A percentile compares a stretch with the other conserved stretches of the same genome.
Conservation (phyloP, 2,329 filamentous ascomycete genomes). For the Colletotrichum coccodes region DNA sequence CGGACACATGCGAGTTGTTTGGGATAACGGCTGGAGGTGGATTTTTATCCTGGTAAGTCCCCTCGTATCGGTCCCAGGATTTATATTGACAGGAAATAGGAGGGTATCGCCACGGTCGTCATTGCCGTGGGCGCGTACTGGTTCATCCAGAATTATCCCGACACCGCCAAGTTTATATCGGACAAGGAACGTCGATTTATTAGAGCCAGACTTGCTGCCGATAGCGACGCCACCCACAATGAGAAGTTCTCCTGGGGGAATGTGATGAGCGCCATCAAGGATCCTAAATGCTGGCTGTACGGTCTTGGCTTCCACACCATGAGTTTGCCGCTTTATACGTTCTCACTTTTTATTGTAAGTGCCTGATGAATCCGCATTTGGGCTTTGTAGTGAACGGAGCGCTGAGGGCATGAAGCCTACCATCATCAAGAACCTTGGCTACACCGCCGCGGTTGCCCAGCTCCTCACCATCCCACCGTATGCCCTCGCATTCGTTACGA, state of each 20-base stretch:
- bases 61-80: not conserved
- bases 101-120: slow-evolving; percentile 65
- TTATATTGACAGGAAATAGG: slow-evolving; percentile 53
- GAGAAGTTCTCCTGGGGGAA: slow-evolving; percentile 77
- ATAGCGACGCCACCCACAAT: slow-evolving; percentile 75
- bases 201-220: slow-evolving; percentile 69
- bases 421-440: slow-evolving; percentile 65
- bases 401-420: slow-evolving; percentile 49
- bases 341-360: slow-evolving; percentile 63
- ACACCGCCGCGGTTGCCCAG: slow-evolving; percentile 62
- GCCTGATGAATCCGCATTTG: fast-evolving
- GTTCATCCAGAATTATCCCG: slow-evolving; percentile 75
- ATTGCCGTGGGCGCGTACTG: slow-evolving; percentile 61
- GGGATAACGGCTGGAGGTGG: slow-evolving; percentile 65
- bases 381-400: fast-evolving
- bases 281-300: slow-evolving; percentile 80
- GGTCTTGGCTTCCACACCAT: slow-evolving; percentile 78
- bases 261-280: slow-evolving; percentile 70
- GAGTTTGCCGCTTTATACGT: slow-evolving; percentile 69
- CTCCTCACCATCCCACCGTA: slow-evolving; percentile 73
- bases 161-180: slow-evolving; percentile 66
- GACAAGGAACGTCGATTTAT: slow-evolving; percentile 66
- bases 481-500: slow-evolving; percentile 69
- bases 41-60: slow-evolving; percentile 66
- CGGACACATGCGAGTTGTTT: slow-evolving; percentile 63